phyloP scores from a whole-genome alignment of 2,329 filamentous ascomycete species.

The Trichoderma afroharzianum region DNA sequence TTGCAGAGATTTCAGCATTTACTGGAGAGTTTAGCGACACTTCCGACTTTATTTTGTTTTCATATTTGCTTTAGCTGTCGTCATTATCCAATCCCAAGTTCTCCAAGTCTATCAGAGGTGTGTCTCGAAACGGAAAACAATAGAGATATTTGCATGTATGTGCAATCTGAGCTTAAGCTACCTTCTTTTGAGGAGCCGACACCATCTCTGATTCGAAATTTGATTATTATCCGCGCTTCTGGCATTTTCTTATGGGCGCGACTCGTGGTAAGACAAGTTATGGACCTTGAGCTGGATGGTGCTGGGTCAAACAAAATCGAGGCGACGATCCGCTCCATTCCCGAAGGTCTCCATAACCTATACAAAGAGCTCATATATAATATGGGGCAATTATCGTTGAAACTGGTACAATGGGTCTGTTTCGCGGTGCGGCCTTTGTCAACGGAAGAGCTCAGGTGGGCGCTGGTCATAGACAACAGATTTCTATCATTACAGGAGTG shows the following conservation, averaged over 20 bases:
- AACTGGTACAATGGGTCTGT: constrained; percentile 33
- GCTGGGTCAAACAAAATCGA: constrained; percentile 21
- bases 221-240: constrained; percentile 26
- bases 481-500: constrained; percentile 23
- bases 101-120: constrained; percentile 24
- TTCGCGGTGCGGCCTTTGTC: constrained; percentile 27
- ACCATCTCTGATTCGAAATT: neutral
- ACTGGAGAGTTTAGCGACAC: no score
- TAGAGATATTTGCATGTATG: constrained; percentile 29
- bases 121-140: constrained; percentile 30
- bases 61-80: constrained; percentile 33
- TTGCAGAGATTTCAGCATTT: constrained; percentile 6
- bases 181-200: neutral
- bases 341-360: constrained; percentile 24
- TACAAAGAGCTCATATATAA: constrained; percentile 25
- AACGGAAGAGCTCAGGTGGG: constrained; percentile 31
- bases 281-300: constrained; percentile 11
- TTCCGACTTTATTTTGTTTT: no score
- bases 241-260: constrained; percentile 38
- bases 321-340: constrained; percentile 21
- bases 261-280: constrained; percentile 25
- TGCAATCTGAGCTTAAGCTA: constrained; percentile 17
- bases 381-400: constrained; percentile 23
- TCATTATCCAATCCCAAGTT: constrained; percentile 27
- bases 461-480: constrained; percentile 27